Evolutionary conservation across 371 early-diverging fungal genomes (phyloP).

Genomic region (Mucor indicus): DNA sequence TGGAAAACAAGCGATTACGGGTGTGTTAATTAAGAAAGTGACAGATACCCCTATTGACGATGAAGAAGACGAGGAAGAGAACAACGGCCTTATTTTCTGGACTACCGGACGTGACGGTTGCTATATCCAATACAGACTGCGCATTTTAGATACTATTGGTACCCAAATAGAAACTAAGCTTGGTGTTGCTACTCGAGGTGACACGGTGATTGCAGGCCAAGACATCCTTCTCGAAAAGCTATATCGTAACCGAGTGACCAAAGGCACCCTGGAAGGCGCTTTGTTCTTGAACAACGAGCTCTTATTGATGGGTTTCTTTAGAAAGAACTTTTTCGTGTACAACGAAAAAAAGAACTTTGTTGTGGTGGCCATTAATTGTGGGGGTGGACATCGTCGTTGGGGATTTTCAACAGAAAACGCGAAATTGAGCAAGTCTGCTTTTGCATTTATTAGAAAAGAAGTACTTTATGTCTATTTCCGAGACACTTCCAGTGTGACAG

Average conservation of each 20-base stretch:
- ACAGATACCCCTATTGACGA: not conserved
- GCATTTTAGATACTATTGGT: conserved; percentile 9
- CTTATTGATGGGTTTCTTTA: conserved; percentile 66
- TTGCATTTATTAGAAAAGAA: conserved; percentile 56
- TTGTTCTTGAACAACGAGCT: conserved; percentile 55
- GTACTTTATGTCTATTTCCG: conserved; percentile 47
- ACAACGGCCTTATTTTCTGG: conserved; percentile 49
- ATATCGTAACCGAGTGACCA: conserved; percentile 65
- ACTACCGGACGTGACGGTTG: conserved; percentile 73
- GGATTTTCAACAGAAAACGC: conserved; percentile 48
- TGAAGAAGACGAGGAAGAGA: conserved; percentile 9
- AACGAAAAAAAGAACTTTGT: conserved; percentile 70
- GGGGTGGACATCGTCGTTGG: conserved; percentile 63
- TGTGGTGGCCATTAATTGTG: conserved; percentile 57
- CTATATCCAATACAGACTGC: conserved; percentile 61
- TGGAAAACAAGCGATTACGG: conserved; percentile 54
- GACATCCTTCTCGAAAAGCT: conserved; percentile 51
- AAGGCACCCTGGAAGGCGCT: conserved; percentile 67
- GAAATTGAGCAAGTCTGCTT: conserved; percentile 42
- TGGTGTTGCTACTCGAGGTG: conserved; percentile 38
- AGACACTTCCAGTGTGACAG: conserved; percentile 35
- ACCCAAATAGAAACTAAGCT: conserved; percentile 4
- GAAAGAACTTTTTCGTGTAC: conserved; percentile 69
- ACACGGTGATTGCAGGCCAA: conserved; percentile 22
- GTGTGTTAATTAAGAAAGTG: conserved; percentile 26